Conservation (phyloP, 139 green algal genomes). For the Chlorella sp. region DNA sequence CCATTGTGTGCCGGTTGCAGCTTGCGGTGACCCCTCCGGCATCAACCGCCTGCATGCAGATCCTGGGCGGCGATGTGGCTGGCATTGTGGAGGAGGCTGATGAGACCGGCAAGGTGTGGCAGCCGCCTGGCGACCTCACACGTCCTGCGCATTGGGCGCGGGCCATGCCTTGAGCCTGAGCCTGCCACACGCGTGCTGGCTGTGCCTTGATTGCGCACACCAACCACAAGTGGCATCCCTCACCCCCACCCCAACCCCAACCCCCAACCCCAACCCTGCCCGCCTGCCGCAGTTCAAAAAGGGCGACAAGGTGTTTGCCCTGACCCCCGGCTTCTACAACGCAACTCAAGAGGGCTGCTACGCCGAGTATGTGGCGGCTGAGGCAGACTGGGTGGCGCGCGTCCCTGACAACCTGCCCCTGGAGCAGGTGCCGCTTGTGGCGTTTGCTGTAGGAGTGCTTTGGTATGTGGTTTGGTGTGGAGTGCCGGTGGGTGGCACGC, state of each 20-base stretch:
- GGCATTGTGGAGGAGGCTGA: slow-evolving; percentile 40
- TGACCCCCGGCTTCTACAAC: slow-evolving; percentile 32
- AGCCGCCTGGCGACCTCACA: too few relatives aligned
- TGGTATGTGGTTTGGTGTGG: too few relatives aligned
- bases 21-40: not conserved
- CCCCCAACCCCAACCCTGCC: not conserved
- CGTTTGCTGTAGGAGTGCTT: too few relatives aligned
- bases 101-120: slow-evolving; percentile 13
- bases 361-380: slow-evolving; percentile 28
- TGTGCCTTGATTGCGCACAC: too few relatives aligned
- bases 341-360: slow-evolving; percentile 12
- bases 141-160: too few relatives aligned
- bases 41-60: not conserved
- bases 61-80: slow-evolving; percentile 42
- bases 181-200: too few relatives aligned
- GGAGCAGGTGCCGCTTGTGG: slow-evolving; percentile 3
- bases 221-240: too few relatives aligned
- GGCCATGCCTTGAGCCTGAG: too few relatives aligned
- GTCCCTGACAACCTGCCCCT: slow-evolving; percentile 28
- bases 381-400: slow-evolving; percentile 13
- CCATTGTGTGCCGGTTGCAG: too few relatives aligned
- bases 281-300: slow-evolving; percentile 5
- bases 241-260: not conserved
- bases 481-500: too few relatives aligned
- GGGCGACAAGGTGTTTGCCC: slow-evolving; percentile 33